Evolutionary conservation across 805 yeast genomes (phyloP), one percentile per base, ranked within the genome.

Genomic region (Lachancea thermotolerans): DNA sequence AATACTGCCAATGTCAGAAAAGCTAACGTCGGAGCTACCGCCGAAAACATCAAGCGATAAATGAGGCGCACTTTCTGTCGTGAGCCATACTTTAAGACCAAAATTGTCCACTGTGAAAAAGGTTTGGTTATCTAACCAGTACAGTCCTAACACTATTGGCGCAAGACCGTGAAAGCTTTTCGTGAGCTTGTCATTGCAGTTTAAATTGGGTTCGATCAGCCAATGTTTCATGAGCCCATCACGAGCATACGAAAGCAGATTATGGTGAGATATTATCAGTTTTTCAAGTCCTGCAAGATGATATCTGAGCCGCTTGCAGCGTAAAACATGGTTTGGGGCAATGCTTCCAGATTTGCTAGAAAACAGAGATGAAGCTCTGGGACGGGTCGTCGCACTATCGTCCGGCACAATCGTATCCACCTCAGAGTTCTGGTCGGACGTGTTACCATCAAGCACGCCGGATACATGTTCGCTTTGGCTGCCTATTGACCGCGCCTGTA

Each of bases 71-170:
- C 47, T 46, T 14, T 41, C 42, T 12, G 46, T 45, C 3, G 42
- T 36, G 2, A 51, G 41, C 55, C 56, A 58, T 12, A 59, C 37
- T 35, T 49, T 53, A 4, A 60, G 41, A 37, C 59, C 60, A 4
- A 39, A 43, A 15, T 48, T 47, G 34, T 55, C 59, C 4, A 60
- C 39, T 3, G 52, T 49, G 36, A 59, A 25, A 29, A 58, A 48
- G 14, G 36, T 52, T 12, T 47, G 48, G 25, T 42, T 42, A 40
- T 56, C 58, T 15, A 60, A 38, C 63, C 63, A 59, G 41, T 49
- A 58, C 14, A 58, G 45, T n/a, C 51, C 60, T 32, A 51, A 39
- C 8, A 54, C 39, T 12, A 35, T 39, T 10, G 54, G 42, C 10
- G 46, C 48, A 12, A 45, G 32, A 6, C 52, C 52, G n/a, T 52